Evolutionary conservation across 169 alveolate genomes (phyloP).

Genomic region (Babesia gibsoni): DNA sequence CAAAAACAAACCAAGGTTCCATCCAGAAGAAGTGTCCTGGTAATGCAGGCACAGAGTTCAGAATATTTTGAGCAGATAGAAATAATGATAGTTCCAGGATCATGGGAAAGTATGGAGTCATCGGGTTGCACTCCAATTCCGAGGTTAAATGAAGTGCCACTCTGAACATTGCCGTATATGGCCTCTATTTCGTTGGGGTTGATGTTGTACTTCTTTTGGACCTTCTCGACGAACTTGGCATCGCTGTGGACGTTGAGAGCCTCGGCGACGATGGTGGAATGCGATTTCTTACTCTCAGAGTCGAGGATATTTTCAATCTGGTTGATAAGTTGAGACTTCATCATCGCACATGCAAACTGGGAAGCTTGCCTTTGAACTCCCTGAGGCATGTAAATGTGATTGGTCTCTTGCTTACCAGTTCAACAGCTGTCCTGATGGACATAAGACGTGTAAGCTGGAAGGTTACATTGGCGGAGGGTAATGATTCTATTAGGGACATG

Average conservation of each 20-base stretch:
- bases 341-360: constrained; percentile 70
- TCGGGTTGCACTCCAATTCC: constrained; percentile 67
- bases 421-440: constrained; percentile 48
- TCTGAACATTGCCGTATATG: constrained; percentile 74
- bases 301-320: constrained; percentile 75
- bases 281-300: constrained; percentile 70
- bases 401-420: constrained; percentile 10
- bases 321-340: constrained; percentile 68
- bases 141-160: constrained; percentile 70
- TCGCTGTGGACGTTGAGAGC: constrained; percentile 66
- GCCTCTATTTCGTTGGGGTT: constrained; percentile 70
- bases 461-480: constrained; percentile 24
- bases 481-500: constrained; percentile 7
- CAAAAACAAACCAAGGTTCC: constrained; percentile 56
- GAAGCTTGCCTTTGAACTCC: constrained; percentile 69
- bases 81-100: constrained; percentile 72
- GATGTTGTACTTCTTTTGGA: constrained; percentile 66
- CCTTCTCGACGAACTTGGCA: constrained; percentile 63
- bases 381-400: neutral
- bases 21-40: constrained; percentile 72
- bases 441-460: constrained; percentile 20
- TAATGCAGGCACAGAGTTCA: constrained; percentile 72
- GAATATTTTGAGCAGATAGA: constrained; percentile 73
- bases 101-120: constrained; percentile 67
- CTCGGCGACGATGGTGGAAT: constrained; percentile 61